Base-by-base conservation (phyloP, 2,329 filamentous ascomycete species). In the Neopestalotiopsis sp. region DNA sequence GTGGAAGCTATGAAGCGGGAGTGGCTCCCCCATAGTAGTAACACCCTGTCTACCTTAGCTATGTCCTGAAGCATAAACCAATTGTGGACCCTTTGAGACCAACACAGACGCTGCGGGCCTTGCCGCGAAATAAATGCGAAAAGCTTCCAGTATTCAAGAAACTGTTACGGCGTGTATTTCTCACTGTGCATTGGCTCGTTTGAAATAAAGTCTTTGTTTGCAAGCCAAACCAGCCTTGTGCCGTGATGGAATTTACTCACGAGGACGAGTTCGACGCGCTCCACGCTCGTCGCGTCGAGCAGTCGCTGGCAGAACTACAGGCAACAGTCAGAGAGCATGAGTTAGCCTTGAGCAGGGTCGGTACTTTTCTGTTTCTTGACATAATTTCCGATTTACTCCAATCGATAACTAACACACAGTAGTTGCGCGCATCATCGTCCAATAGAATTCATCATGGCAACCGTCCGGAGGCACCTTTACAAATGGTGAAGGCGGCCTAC, bases 231-330 rank as follows among this genome's bases (percentile, higher is more conserved):
- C 45, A 52, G 45, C 17, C 45, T 6, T 20, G 45, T 17, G 57
- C 57, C 30, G 30, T 32, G 67, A 79, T 81, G 77, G 77, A 79
- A 20, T 70, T 17, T 14, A 17, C 49, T n/a, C 42, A 10, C 6
- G 49, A 70, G 45, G 71, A 79, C 59, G 79, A 78, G 56, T 74
- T 77, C 28, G 80, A 83, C 74, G 73, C 75, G 60, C 71, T 81
- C 67, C 84, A 90, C 71, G 81, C 85, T 66, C 77, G 83, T 57
- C 88, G 86, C 74, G 82, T 95, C 59, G 88, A 93, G 68, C 86
- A 88, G 67, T 94, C 92, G 1, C 75, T 95, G 59, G 86, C 85
- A 71, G 90, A 92, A 75, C 86, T 95, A 1, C 89, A 92, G 76
- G 81, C 80, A 17, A 83, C 83, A 73, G 84, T 91, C 38, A 81